These are phyloP conservation scores for Russula sp. DNA, from an alignment of 768 basidiomycete species.

Conservation along the genomic window DNA sequence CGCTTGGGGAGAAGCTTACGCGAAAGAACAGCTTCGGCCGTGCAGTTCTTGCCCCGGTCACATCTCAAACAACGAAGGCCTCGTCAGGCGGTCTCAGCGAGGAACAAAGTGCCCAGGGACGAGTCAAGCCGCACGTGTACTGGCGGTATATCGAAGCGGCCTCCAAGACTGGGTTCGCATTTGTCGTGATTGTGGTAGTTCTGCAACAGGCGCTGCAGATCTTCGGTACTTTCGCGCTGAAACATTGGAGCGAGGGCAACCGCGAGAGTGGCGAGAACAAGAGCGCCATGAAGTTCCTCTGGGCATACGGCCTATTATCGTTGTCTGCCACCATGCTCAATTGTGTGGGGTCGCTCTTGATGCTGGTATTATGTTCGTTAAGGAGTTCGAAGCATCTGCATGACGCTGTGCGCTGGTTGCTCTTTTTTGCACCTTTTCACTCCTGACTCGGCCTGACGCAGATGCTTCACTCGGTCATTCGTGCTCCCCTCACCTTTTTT, in stretches of 20 bases:
- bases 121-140: conserved; percentile 74
- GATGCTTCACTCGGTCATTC: conserved; percentile 78
- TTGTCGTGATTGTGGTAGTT: conserved; percentile 47
- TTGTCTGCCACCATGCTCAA: conserved; percentile 47
- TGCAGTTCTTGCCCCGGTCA: conserved; percentile 41
- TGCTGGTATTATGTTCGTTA: conserved; percentile 74
- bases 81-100: conserved; percentile 45
- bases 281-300: conserved; percentile 49
- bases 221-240: conserved; percentile 55
- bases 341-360: conserved; percentile 49
- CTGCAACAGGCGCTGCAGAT: conserved; percentile 55
- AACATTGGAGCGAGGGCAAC: conserved; percentile 80
- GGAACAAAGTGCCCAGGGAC: conserved; percentile 74
- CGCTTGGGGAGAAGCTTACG: conserved; percentile 42
- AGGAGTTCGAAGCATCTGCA: conserved; percentile 70
- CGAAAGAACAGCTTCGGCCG: conserved; percentile 52
- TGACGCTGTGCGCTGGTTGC: conserved; percentile 47
- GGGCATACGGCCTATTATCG: conserved; percentile 64
- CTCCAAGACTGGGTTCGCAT: conserved; percentile 59
- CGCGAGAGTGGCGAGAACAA: conserved; percentile 47
- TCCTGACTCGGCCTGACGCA: conserved; percentile 25
- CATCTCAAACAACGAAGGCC: conserved; percentile 32
- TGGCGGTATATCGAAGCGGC: conserved; percentile 70
- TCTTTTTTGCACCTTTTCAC: background rate
- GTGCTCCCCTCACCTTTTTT: conserved; percentile 81